Evolutionary conservation across 352 stramenopile genomes (phyloP), one percentile per base, ranked within the genome.

Genomic region (Globisporangium radiosum): DNA sequence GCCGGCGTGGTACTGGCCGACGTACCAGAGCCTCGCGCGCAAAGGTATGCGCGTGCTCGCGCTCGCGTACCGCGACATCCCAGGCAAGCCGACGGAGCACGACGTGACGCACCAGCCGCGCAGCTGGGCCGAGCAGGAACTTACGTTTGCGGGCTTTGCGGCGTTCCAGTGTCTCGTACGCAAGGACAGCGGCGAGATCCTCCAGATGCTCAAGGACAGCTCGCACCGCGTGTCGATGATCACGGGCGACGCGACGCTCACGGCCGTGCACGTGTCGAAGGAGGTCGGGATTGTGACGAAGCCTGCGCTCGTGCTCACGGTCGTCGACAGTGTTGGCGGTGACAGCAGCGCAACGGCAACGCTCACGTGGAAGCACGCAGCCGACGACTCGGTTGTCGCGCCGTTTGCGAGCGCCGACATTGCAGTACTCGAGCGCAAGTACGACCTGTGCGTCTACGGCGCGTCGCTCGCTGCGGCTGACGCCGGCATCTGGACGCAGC

Each of bases 151-250:
- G 48, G 97, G 97, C 17, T 98, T 99, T 68, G 81, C 83, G 38
- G 84, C 89, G 8, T 94, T 94, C 65, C 81, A 93, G 60, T 96
- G 85, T 44, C 69, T 94, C 14, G 96, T 98, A 19, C 85, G 98
- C 39, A 99, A 99, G 75, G 94, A 99, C 77, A 98, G 96, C 52
- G 81, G 74, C 19, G 72, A 94, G 6, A 97, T 99, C 43, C 75
- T 99, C 42, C 82, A 94, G 63, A 87, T 97, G 58, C 70, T 99
- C 42, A 81, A 85, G 54, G 83, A 86, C 33, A 97, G 89, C 62
- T 90, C 85, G 15, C 95, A 99, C 69, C 60, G 81, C n/a, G 85
- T 97, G 11, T 94, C 95, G 19, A 99, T 99, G 94, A 99, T 99
- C 66, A 99, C 97, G 11, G 97, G 97, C 56, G 97, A 99, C 73